Evolutionary conservation across 371 early-diverging fungal genomes (phyloP), one percentile per base, ranked within the genome.

Genomic region (Haplosporangium sp.): DNA sequence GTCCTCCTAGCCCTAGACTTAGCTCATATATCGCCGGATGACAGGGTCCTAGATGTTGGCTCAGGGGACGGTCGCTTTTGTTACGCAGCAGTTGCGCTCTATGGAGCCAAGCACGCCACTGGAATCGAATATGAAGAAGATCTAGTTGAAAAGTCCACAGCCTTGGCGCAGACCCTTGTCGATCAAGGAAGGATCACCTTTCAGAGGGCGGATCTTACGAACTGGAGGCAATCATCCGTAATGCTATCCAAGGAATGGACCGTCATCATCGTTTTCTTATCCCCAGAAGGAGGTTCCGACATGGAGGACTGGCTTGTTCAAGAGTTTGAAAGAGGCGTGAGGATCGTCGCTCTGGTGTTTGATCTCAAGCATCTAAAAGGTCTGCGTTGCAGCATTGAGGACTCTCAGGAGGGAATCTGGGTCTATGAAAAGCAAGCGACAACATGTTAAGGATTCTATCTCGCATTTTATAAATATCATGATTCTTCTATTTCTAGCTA

Each of bases 61-160:
- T 89, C 88, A 54, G 90, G 90, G 14, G 90, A 90, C 66, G 90
- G 90, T 5, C 82, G 90, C 20, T 85, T 90, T 54, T 86, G 88
- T 13, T 85, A 83, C 42, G 87, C 86, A 14, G 88, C 90, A 1
- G 85, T 84, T 1, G 50, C 80, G 12, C 84, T 84, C 29, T 87
- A 83, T 54, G 69, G 82, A 9, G 87, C 83, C 6, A 48, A 73
- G 46, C 64, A 71, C 40, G 90, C 89, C 9, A 66, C 86, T 7
- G 90, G 90, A 0, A 84, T 90, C 38, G 89, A 90, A 56, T 84
- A 82, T n/a, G 89, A 89, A 21, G 65, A 66, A 8, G 71, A 80
- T 36, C 74, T 88, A 23, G 83, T 89, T 18, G 81, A 83, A 9
- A 62, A 65, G 55, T 89, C 87, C 8, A 69, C 71, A 16, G 48